Evolutionary conservation across 2,329 filamentous ascomycete species (phyloP).

Genomic region (Colletotrichum neosansevieriae): DNA sequence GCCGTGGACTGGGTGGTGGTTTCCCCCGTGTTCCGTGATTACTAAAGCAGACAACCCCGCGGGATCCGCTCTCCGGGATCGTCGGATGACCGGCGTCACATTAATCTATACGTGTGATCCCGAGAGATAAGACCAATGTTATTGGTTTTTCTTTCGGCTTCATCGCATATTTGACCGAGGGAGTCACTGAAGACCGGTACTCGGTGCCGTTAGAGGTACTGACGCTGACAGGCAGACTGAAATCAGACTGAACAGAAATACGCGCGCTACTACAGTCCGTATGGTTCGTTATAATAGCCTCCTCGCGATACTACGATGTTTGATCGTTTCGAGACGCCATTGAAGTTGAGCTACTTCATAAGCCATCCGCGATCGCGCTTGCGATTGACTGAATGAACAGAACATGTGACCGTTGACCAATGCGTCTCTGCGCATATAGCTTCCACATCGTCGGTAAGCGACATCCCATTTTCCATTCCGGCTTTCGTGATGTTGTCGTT

Average conservation of each 20-base stretch:
- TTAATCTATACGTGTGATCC: not conserved
- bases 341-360: too few relatives aligned
- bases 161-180: not conserved
- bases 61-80: constrained; percentile 17
- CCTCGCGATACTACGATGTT: too few relatives aligned
- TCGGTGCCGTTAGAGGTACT: not conserved
- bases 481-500: not conserved
- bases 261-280: too few relatives aligned
- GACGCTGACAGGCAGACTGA: not conserved
- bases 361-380: too few relatives aligned
- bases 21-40: constrained; percentile 13
- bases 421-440: too few relatives aligned
- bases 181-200: not conserved
- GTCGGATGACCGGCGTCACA: not conserved
- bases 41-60: constrained; percentile 11
- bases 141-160: not conserved
- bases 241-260: too few relatives aligned
- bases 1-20: not conserved
- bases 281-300: too few relatives aligned
- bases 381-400: too few relatives aligned
- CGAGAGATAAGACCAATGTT: not conserved
- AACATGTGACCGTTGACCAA: too few relatives aligned
- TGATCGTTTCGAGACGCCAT: too few relatives aligned
- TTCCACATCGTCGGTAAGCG: not conserved
- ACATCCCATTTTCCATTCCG: not conserved